Evolutionary conservation across 331 rosid species (phyloP), one percentile per base, ranked within the genome.

Genomic region (Pyracantha coccinea): DNA sequence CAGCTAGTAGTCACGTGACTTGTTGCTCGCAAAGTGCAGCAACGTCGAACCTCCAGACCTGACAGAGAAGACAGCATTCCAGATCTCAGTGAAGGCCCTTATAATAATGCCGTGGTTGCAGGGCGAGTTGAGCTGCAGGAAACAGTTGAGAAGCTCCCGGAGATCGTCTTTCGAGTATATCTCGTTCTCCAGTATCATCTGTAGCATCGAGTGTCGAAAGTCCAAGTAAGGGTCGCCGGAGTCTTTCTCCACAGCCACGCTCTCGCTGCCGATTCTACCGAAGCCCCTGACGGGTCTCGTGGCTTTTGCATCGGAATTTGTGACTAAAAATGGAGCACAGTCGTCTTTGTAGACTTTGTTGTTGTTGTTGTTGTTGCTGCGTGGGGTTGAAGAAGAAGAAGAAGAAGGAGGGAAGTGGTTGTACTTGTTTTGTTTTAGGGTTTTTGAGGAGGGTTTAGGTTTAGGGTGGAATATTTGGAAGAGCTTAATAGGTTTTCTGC

Each of bases 201-300:
- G 96, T 1, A 92, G 89, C 99, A 95, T 95, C 8, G 99, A 95
- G 11, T 88, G 92, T 62, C 90, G 80, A 54, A 95, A 95, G 73
- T 95, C 99, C 57, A 89, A 17, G 77, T 90, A 95, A 33, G 99
- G 99, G 71, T 95, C 97, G 67, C 88, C 92, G 12, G 99, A 92
- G n/a, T 95, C 97, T 68, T 92, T 92, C 90, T 90, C 99, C 23
- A 95, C 89, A 3, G 99, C 97, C 57, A 95, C 84, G n/a, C 93
- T 89, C 71, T 88, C 98, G 4, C 82, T 86, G 29, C 96, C 96
- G 4, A 58, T 85, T n/a, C 93, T 82, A 2, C 97, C 98, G 17
- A 91, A 86, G 1, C 91, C 96, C 2, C 69, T 74, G 21, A 78
- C 83, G 2, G 75, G 70, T 65, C 74, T 74, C 1, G 84, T 69